Conservation (phyloP, 371 early-diverging fungal genomes). For the Apophysomyces sp. region DNA sequence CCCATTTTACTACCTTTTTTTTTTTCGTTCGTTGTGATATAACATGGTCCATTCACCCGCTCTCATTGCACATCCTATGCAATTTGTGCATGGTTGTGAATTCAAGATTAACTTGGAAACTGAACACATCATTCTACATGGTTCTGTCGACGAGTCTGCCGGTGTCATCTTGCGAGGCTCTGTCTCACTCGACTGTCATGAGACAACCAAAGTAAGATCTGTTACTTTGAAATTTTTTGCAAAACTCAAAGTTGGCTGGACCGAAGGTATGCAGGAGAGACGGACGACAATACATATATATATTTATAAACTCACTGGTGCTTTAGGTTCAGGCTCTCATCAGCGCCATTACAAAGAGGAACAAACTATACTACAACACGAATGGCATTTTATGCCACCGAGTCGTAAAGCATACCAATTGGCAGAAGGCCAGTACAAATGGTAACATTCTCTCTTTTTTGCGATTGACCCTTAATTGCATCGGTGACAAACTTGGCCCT, state of each 20-base stretch:
- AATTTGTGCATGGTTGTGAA: slow-evolving; percentile 33
- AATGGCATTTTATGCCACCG: slow-evolving; percentile 43
- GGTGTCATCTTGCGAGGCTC: slow-evolving; percentile 48
- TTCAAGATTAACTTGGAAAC: slow-evolving; percentile 42
- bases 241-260: slow-evolving; percentile 43
- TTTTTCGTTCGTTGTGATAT: too few relatives aligned
- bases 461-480: not conserved
- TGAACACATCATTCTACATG: slow-evolving; percentile 44
- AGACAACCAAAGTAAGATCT: slow-evolving; percentile 41
- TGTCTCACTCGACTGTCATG: slow-evolving; percentile 37
- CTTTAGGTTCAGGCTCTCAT: slow-evolving; percentile 38
- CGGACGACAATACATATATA: not conserved
- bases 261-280: slow-evolving; percentile 33
- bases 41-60: slow-evolving; percentile 9
- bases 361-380: slow-evolving; percentile 39
- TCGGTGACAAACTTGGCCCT: not conserved
- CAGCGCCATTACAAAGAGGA: slow-evolving; percentile 46
- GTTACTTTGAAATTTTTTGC: slow-evolving; percentile 43
- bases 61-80: slow-evolving; percentile 26
- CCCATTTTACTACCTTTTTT: not conserved
- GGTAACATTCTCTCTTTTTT: too few relatives aligned
- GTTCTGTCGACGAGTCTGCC: slow-evolving; percentile 42
- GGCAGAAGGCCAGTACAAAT: slow-evolving; percentile 39
- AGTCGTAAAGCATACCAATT: slow-evolving; percentile 38
- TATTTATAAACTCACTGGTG: not conserved